Percentiles rank a stretch among this genome's conserved stretches.
These are phyloP conservation scores for Butyriboletus loyo DNA, from an alignment of 768 basidiomycete genomes.

Conservation along the genomic window DNA sequence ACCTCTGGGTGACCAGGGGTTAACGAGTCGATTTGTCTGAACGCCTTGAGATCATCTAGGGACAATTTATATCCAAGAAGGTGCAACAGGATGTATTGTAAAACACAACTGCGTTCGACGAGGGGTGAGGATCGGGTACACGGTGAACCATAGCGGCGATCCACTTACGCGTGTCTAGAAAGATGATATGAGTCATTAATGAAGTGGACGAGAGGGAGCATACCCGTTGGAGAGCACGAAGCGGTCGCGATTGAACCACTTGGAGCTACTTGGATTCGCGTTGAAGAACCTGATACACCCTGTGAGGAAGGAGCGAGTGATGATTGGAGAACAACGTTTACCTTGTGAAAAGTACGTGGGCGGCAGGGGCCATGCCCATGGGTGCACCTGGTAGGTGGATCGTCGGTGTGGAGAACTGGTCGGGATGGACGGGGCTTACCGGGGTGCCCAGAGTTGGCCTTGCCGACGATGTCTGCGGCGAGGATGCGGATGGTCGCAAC, in stretches of 20 bases:
- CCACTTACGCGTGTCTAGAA: conserved; percentile 67
- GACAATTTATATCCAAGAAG: conserved; percentile 90
- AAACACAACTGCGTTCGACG: conserved; percentile 64
- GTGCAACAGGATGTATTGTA: conserved; percentile 91
- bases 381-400: conserved; percentile 62
- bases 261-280: conserved; percentile 82
- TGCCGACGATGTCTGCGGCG: conserved; percentile 72
- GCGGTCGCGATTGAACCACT: conserved; percentile 96
- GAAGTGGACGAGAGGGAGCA: conserved; percentile 5
- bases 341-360: conserved; percentile 81
- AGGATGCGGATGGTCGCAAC: conserved; percentile 75
- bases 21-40: conserved; percentile 86
- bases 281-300: conserved; percentile 64
- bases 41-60: conserved; percentile 87
- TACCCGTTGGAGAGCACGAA: conserved; percentile 96
- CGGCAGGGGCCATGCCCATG: conserved; percentile 87
- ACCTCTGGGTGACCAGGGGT: conserved; percentile 94
- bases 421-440: conserved; percentile 34
- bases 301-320: background rate
- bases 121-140: conserved; percentile 1
- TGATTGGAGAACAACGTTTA: conserved; percentile 17
- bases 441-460: conserved; percentile 94
- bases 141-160: background rate
- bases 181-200: conserved; percentile 10
- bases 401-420: background rate